phyloP scores from a whole-genome alignment of 2,329 filamentous ascomycete species.

The Colletotrichum tropicale region DNA sequence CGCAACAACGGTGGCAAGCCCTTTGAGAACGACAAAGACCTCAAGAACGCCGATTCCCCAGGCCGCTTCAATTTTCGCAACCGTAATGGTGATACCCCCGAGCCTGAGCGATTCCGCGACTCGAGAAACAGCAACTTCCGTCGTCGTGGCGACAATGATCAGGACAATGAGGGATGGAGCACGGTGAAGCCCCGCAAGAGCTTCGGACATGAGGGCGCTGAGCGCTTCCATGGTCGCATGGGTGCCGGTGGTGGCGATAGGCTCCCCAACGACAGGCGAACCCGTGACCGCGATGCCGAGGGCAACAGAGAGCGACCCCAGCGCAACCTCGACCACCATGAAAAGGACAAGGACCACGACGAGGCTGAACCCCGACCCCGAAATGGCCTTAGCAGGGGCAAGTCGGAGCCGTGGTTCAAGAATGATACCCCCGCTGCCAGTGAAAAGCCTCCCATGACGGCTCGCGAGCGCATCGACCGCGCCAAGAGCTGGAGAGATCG shows the following conservation, averaged over 20 bases:
- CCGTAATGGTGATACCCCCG: conserved; percentile 55
- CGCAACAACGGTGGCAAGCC: conserved; percentile 48
- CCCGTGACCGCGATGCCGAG: conserved; percentile 62
- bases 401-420: conserved; percentile 78
- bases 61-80: conserved; percentile 67
- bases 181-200: conserved; percentile 77
- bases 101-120: conserved; percentile 55
- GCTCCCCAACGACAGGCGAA: conserved; percentile 46
- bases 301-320: conserved; percentile 50
- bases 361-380: conserved; percentile 61
- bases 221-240: conserved; percentile 72
- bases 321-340: conserved; percentile 57
- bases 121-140: conserved; percentile 50
- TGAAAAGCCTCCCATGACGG: conserved; percentile 35
- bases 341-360: conserved; percentile 53
- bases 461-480: conserved; percentile 61
- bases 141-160: conserved; percentile 59
- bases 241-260: conserved; percentile 54
- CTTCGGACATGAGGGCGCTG: conserved; percentile 73
- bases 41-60: conserved; percentile 54
- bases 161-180: conserved; percentile 76
- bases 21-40: conserved; percentile 57
- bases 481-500: conserved; percentile 67
- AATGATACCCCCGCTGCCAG: conserved; percentile 49
- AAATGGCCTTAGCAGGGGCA: conserved; percentile 68